Evolutionary conservation across 2,329 filamentous ascomycete genomes (phyloP), one percentile per base, ranked within the genome.

Genomic region (Capronia americana): DNA sequence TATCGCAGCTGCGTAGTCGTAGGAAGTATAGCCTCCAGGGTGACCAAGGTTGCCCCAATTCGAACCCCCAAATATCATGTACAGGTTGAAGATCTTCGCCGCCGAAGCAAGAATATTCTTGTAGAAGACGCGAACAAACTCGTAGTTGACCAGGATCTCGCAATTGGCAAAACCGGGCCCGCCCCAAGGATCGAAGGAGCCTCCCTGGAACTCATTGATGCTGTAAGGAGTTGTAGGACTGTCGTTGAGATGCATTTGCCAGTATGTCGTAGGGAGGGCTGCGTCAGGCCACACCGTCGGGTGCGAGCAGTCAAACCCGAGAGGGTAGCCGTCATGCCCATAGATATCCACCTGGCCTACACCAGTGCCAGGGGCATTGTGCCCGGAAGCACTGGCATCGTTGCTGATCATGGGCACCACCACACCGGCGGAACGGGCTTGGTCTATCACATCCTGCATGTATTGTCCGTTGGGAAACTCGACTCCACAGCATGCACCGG

Each of bases 11-110:
- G 85, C 84, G 71, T 88, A 88, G 71, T 89, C 86, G 72, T 88
- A 88, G 3, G 81, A 84, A 0, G 82, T 83, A 71, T 86, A 87
- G 66, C 87, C 85, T 56, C 86, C 86, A 0, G 83, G 84, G 70
- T 92, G 87, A 0, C 91, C 90, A 4, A 92, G 77, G 68, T 92
- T 93, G 0, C 91, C 91, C 92, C 91, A 94, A 74, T 94, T 95
- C 0, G 91, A 93, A 5, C 91, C 55, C 14, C 55, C 92, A 70
- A 76, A 70, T 74, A 88, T 87, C 91, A 93, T 93, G 75, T 93
- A 93, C 0, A 92, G 74, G 71, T 88, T 93, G 64, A 92, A 80
- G 7, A 94, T 86, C 0, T 85, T 87, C 2, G 88, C 84, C 0
- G 87, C 88, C 17, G 88, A 86, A 44, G 87, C 86, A 60, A 88